phyloP scores from a whole-genome alignment of 331 rosid genomes.

The Erythrophleum ivorense region DNA sequence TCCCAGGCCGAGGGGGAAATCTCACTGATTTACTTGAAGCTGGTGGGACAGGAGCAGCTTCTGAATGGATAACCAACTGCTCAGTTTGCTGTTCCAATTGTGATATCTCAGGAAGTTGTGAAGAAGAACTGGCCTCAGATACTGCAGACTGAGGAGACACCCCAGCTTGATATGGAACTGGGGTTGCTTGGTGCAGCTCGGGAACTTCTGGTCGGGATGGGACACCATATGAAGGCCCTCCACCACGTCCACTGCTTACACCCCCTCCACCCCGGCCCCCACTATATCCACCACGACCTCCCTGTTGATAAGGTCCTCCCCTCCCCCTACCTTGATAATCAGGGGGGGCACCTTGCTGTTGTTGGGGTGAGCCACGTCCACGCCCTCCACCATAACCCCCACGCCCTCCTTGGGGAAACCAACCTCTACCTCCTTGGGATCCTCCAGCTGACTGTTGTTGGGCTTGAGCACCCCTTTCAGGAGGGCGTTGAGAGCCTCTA shows the following conservation, averaged over 20 bases:
- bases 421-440: constrained; percentile 77
- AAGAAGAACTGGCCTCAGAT: constrained; percentile 71
- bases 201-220: constrained; percentile 70
- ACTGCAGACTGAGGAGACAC: constrained; percentile 58
- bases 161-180: constrained; percentile 67
- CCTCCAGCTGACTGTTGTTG: constrained; percentile 77
- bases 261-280: constrained; percentile 59
- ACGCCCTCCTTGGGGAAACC: constrained; percentile 80
- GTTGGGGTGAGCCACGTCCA: constrained; percentile 69
- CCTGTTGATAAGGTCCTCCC: constrained; percentile 80
- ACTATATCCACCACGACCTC: constrained; percentile 69
- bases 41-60: constrained; percentile 51
- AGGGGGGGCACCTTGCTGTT: constrained; percentile 66
- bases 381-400: constrained; percentile 68
- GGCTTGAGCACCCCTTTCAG: constrained; percentile 59
- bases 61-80: constrained; percentile 53
- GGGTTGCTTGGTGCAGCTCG: constrained; percentile 99
- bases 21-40: constrained; percentile 82
- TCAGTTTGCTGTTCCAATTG: constrained; percentile 48
- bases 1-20: constrained; percentile 95
- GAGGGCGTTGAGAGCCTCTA: constrained; percentile 57
- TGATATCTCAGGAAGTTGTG: constrained; percentile 52
- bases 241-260: constrained; percentile 48
- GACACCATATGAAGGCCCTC: constrained; percentile 68
- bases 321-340: constrained; percentile 87